Evolutionary conservation across 345 rosid species (phyloP), one percentile per base, ranked within the genome.

Genomic region (Euphorbia peplus): DNA sequence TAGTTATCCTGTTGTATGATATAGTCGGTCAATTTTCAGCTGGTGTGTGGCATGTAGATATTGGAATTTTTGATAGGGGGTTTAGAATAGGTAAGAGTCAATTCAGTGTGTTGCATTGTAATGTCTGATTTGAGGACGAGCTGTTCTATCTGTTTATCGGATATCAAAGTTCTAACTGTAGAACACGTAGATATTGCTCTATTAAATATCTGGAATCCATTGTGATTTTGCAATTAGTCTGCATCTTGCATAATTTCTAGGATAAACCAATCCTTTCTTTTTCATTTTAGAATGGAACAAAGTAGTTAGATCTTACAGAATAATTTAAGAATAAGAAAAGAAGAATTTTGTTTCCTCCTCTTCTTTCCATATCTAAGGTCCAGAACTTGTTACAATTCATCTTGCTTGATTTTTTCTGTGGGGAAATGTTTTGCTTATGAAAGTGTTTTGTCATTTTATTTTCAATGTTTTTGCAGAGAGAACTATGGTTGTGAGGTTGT

Each of bases 401-500:
- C 28, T 35, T 53, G 56, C 52, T 39, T 64, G 32, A 2, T 8
- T 56, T 41, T 41, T 37, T 37, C 22, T 35, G 19, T 8, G 7
- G 37, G 28, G 22, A 30, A 25, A 5, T 30, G 19, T 24, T n/a
- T 44, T 44, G 4, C 26, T 59, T 58, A 14, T 10, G 15, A 42
- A n/a, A 56, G 19, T 7, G 37, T 28, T 50, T 60, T n/a, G n/a
- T 64, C 42, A 28, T 78, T 37, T 19, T 7, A n/a, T 56, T 63
- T 60, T 68, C 19, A 30, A 50, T 51, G 10, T 26, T 58, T 41
- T 65, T 75, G 25, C 77, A 95, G 97, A 81, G 97, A 91, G 81
- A 95, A 90, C 64, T 95, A 95, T 77, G 95, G 95, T n/a, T 95
- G 98, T 67, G 98, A 95, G 81, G 99, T 95, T 80, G 99, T 95